Percentiles rank a stretch among this genome's conserved stretches.
These are phyloP conservation scores for Euphorbia peplus DNA, from an alignment of 345 rosid species.

Conservation along the genomic window DNA sequence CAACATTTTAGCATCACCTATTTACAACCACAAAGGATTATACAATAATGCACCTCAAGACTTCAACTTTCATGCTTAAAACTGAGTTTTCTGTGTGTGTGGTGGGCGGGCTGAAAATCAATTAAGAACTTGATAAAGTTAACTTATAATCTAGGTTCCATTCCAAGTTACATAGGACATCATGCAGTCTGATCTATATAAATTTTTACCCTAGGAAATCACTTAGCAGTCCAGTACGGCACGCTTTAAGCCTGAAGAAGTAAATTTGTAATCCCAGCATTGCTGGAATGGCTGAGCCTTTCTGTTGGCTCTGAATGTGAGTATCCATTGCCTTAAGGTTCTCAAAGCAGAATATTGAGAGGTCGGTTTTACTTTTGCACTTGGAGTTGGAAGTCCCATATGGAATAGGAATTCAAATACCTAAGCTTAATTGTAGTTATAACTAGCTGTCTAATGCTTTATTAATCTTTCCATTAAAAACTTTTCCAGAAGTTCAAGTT, in stretches of 20 bases:
- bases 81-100: not conserved
- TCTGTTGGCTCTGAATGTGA: not conserved
- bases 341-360: not conserved
- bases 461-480: not conserved
- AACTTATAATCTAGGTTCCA: not conserved
- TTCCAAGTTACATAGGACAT: not conserved
- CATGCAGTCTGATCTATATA: not conserved
- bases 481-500: not conserved
- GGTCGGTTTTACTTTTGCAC: not conserved
- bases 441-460: not conserved
- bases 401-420: not conserved
- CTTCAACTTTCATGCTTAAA: conserved; percentile 11
- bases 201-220: not conserved
- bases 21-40: conserved; percentile 18
- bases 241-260: not conserved
- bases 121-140: not conserved
- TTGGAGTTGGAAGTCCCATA: not conserved
- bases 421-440: not conserved
- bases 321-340: not conserved
- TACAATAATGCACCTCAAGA: conserved; percentile 15
- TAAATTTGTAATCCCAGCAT: not conserved
- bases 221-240: not conserved
- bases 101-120: not conserved
- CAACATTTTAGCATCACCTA: conserved; percentile 11
- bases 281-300: not conserved